These are phyloP conservation scores for Erodium maritimum DNA, from an alignment of 345 rosid genomes.

Conservation along the genomic window DNA sequence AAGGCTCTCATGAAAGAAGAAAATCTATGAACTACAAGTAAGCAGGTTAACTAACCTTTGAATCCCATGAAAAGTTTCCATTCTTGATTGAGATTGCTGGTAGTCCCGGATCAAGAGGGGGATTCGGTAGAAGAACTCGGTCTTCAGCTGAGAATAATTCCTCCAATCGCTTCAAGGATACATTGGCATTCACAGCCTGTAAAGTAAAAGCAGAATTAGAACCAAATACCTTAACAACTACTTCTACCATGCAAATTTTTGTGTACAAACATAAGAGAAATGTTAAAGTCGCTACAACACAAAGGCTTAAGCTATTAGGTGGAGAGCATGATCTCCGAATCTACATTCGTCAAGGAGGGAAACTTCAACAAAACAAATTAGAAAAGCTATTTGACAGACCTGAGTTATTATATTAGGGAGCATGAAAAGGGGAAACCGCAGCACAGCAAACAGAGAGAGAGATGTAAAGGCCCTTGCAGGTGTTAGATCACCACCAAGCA, in stretches of 20 bases:
- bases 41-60: constrained; percentile 41
- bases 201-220: constrained; percentile 15
- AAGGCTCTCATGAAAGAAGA: neutral
- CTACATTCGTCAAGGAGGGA: too few relatives aligned
- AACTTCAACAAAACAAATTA: too few relatives aligned
- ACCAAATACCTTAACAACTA: constrained; percentile 6
- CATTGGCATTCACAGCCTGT: constrained; percentile 90
- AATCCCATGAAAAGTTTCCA: constrained; percentile 93
- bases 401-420: constrained; percentile 93
- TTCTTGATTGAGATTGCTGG: constrained; percentile 78
- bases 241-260: too few relatives aligned
- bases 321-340: too few relatives aligned
- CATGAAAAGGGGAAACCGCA: constrained; percentile 92
- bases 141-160: constrained; percentile 84
- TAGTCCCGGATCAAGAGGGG: constrained; percentile 55
- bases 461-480: constrained; percentile 97
- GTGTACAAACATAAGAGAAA: too few relatives aligned
- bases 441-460: constrained; percentile 87
- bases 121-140: constrained; percentile 85
- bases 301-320: too few relatives aligned
- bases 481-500: constrained; percentile 97
- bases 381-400: constrained; percentile 27
- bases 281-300: too few relatives aligned
- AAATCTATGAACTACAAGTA: neutral
- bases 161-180: constrained; percentile 87